phyloP scores from a whole-genome alignment of 371 early-diverging fungal species.

The Funneliformis caledonium region DNA sequence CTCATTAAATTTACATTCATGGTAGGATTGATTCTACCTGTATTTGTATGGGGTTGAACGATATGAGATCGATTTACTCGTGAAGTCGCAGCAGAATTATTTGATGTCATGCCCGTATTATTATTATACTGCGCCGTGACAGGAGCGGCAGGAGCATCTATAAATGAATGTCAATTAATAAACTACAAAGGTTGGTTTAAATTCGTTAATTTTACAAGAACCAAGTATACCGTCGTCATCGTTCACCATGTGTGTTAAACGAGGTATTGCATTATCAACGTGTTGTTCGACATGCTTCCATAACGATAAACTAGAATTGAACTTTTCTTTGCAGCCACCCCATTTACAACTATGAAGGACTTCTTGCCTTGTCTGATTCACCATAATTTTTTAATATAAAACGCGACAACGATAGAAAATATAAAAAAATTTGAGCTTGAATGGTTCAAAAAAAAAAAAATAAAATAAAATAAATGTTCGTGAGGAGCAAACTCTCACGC shows the following conservation, averaged over 20 bases:
- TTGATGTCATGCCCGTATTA: background rate
- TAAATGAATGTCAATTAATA: background rate
- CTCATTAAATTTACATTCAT: background rate
- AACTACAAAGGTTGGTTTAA: background rate
- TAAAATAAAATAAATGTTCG: background rate
- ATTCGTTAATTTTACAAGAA: background rate
- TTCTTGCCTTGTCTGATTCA: background rate
- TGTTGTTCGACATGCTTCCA: conserved; percentile 21
- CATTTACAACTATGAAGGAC: background rate
- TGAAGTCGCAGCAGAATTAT: background rate
- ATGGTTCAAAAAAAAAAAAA: background rate
- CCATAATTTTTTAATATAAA: background rate
- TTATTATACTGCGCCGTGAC: background rate
- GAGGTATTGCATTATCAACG: conserved; percentile 5
- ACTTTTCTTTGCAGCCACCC: background rate
- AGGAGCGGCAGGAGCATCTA: background rate
- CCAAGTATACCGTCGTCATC: background rate
- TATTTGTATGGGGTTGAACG: background rate
- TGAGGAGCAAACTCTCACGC: background rate
- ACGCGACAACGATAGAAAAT: background rate
- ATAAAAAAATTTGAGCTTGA: background rate
- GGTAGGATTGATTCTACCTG: background rate
- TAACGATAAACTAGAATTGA: background rate
- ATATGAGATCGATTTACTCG: background rate
- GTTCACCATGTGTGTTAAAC: conserved; percentile 4